These are phyloP conservation scores for Baorangia bicolor DNA, from an alignment of 768 basidiomycete species.

Conservation along the genomic window DNA sequence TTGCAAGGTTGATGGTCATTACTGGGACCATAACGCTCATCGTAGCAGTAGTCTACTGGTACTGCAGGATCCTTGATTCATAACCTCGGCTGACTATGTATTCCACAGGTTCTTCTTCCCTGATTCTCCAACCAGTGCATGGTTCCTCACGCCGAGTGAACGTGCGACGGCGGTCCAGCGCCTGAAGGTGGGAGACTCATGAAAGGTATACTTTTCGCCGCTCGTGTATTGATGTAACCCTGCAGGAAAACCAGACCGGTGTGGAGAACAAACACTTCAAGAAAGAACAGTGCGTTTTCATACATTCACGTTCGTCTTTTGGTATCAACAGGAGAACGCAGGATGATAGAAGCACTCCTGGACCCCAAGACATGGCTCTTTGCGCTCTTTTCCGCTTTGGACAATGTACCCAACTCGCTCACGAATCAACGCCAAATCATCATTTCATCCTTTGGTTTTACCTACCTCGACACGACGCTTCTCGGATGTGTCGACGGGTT, in stretches of 20 bases:
- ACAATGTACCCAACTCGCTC: conserved; percentile 64
- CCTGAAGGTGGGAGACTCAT: conserved; percentile 48
- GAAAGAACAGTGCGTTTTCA: conserved; percentile 61
- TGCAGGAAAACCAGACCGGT: conserved; percentile 72
- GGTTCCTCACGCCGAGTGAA: conserved; percentile 71
- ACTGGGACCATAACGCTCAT: conserved; percentile 59
- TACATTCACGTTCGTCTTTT: not conserved
- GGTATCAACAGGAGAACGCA: conserved; percentile 21
- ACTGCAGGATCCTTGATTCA: not conserved
- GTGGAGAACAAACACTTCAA: conserved; percentile 83
- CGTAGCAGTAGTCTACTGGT: conserved; percentile 57
- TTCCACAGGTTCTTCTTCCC: conserved; percentile 61
- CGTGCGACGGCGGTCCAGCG: conserved; percentile 61
- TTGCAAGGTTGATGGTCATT: conserved; percentile 63
- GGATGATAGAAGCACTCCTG: conserved; percentile 63
- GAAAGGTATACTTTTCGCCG: not conserved
- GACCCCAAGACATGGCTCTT: conserved; percentile 81
- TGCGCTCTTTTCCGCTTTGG: conserved; percentile 60
- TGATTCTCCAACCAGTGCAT: conserved; percentile 70
- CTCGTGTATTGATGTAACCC: not conserved
- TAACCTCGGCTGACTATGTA: not conserved
- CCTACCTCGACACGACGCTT: conserved; percentile 62
- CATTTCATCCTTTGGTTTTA: conserved; percentile 65
- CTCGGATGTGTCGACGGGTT: conserved; percentile 65
- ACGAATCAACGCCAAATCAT: conserved; percentile 68